Evolutionary conservation across 2,329 filamentous ascomycete species (phyloP), one percentile per base, ranked within the genome.

Genomic region (Alternaria burnsii): DNA sequence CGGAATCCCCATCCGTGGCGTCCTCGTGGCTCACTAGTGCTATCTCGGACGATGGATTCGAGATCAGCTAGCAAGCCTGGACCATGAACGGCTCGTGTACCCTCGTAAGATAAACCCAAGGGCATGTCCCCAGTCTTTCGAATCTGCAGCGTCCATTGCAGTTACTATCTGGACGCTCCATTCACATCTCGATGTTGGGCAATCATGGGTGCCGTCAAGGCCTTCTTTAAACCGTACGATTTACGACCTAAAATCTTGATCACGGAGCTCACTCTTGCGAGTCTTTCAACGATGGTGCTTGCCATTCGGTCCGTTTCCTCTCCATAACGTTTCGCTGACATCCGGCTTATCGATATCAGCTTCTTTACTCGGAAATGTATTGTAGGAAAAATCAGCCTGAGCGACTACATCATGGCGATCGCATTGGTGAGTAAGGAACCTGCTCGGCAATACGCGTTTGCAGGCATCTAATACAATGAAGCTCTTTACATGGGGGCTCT

Each of bases 401-500:
- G 72, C 52, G 71, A 74, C 55, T 73, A 66, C 40, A 52, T 72
- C 20, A 72, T 72, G 50, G 12, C 63, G 6, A 40, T 42, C 6
- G 71, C 71, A 28, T 42, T 73, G 46, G 71, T 74, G 63, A 20
- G 36, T 18, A 36, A 40, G 18, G 9, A 12, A 22, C 18, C 18
- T 18, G 10, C 18, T 22, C 11, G 3, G 38, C 18, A 18, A 41
- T 12, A 14, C 10, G 20, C 8, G 18, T 18, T 11, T 41, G 18
- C 18, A 41, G 4, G 7, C 11, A 22, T 51, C n/a, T 51, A 28
- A 55, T 42, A 24, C 44, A 26, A 18, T 6, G 11, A 26, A 71
- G 71, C 34, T 74, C 9, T 67, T 53, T 30, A 73, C 71, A 8
- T 76, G 72, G 73, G 72, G 61, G 7, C 52, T 74, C 9, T 73